Percentiles rank a stretch among this genome's conserved stretches.
These are phyloP conservation scores for Cubamyces lactineus DNA, from an alignment of 768 basidiomycete species.

Conservation along the genomic window DNA sequence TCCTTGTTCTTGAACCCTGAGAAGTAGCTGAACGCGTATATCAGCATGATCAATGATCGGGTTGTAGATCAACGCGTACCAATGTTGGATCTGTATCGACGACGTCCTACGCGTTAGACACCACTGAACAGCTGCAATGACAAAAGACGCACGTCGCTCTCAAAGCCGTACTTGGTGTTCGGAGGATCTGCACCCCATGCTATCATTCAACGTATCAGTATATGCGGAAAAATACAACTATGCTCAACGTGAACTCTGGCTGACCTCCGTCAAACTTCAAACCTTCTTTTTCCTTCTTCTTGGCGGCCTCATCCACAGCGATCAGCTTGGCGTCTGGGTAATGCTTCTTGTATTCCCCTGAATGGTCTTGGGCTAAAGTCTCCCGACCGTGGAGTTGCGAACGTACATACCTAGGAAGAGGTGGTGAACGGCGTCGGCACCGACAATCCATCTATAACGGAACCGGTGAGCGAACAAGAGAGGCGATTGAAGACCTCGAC, in stretches of 20 bases:
- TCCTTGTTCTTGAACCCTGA: conserved; percentile 76
- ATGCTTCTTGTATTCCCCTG: conserved; percentile 66
- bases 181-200: conserved; percentile 40
- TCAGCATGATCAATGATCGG: not conserved
- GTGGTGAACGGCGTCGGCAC: conserved; percentile 60
- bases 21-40: conserved; percentile 56
- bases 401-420: conserved; percentile 53
- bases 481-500: not conserved
- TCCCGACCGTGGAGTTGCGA: conserved; percentile 27
- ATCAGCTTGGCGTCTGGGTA: conserved; percentile 75
- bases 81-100: conserved; percentile 33
- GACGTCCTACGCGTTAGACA: not conserved
- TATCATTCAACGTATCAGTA: conserved; percentile 1
- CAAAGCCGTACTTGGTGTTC: conserved; percentile 74
- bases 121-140: not conserved
- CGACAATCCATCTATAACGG: conserved; percentile 55
- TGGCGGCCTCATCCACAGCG: conserved; percentile 59
- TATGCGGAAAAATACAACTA: not conserved
- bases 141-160: conserved; percentile 56
- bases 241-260: conserved; percentile 23
- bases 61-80: conserved; percentile 20
- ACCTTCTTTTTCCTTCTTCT: conserved; percentile 54
- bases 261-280: conserved; percentile 67
- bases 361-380: not conserved
- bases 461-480: not conserved